These are phyloP conservation scores for Hemileccinum impolitum DNA, from an alignment of 768 basidiomycete species.

Conservation along the genomic window DNA sequence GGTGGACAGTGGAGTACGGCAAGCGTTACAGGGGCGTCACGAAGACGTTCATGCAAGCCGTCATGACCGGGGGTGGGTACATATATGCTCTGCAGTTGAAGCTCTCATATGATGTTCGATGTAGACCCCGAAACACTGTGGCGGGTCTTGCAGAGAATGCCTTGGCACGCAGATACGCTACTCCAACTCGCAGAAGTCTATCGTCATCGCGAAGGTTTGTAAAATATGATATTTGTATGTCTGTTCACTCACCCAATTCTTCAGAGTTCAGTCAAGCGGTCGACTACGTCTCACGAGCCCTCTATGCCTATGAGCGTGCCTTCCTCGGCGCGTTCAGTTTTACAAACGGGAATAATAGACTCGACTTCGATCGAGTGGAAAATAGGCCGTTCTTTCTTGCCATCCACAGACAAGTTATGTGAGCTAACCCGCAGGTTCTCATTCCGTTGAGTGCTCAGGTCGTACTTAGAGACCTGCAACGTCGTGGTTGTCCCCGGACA, in stretches of 20 bases:
- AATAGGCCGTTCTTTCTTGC: constrained; percentile 92
- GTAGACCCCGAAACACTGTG: constrained; percentile 78
- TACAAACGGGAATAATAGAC: constrained; percentile 72
- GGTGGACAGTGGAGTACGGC: constrained; percentile 89
- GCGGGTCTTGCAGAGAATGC: constrained; percentile 68
- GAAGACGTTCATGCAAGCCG: constrained; percentile 73
- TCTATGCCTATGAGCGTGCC: constrained; percentile 91
- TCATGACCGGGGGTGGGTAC: constrained; percentile 73
- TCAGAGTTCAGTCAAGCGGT: constrained; percentile 79
- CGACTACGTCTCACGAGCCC: constrained; percentile 86
- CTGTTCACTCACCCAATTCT: background rate
- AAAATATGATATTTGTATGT: background rate
- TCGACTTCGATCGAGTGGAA: constrained; percentile 89
- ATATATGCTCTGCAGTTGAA: background rate
- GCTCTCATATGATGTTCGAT: background rate
- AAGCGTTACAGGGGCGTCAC: constrained; percentile 81
- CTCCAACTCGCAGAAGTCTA: constrained; percentile 27
- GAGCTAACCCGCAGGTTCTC: constrained; percentile 24
- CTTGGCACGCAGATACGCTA: constrained; percentile 92
- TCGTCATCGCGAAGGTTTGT: constrained; percentile 79
- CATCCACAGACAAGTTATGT: constrained; percentile 80
- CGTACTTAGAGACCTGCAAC: constrained; percentile 65
- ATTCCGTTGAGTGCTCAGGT: background rate
- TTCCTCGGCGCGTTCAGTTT: constrained; percentile 87
- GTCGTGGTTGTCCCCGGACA: constrained; percentile 86